Evolutionary conservation across 345 rosid genomes (phyloP).

Genomic region (Camelina hispida): DNA sequence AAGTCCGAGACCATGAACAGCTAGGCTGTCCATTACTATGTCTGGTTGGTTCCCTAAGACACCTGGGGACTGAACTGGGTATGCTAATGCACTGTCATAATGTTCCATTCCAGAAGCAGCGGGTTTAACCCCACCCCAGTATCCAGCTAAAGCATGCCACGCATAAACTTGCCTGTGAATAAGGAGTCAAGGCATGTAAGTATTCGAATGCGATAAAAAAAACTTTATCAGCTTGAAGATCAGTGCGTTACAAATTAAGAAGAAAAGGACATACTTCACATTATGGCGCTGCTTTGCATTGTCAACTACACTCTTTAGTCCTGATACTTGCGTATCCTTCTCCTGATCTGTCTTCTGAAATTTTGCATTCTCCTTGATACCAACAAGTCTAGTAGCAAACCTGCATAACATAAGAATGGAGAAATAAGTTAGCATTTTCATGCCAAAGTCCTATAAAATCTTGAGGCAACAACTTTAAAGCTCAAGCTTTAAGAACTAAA

Average conservation of each 20-base stretch:
- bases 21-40: slow-evolving; percentile 86
- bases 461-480: too few relatives aligned
- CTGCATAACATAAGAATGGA: slow-evolving; percentile 47
- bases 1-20: slow-evolving; percentile 90
- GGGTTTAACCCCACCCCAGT: slow-evolving; percentile 99
- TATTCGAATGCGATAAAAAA: background rate
- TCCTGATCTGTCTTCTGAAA: slow-evolving; percentile 64
- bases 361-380: slow-evolving; percentile 87
- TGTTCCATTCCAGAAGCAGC: slow-evolving; percentile 95
- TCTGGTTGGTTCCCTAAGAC: slow-evolving; percentile 93
- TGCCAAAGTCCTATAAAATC: too few relatives aligned
- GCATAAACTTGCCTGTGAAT: slow-evolving; percentile 71
- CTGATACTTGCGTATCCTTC: slow-evolving; percentile 56
- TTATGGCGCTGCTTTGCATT: slow-evolving; percentile 75
- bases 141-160: slow-evolving; percentile 98
- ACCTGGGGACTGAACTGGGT: slow-evolving; percentile 90
- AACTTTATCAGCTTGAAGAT: too few relatives aligned
- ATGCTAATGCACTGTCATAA: slow-evolving; percentile 84
- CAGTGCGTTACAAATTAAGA: background rate
- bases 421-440: background rate
- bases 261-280: slow-evolving; percentile 69
- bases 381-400: slow-evolving; percentile 89
- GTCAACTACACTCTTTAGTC: slow-evolving; percentile 76
- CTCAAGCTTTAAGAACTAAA: too few relatives aligned
- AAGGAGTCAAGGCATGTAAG: slow-evolving; percentile 1